These are phyloP conservation scores for Kuraishia molischiana DNA, from an alignment of 805 yeast genomes.

Conservation along the genomic window DNA sequence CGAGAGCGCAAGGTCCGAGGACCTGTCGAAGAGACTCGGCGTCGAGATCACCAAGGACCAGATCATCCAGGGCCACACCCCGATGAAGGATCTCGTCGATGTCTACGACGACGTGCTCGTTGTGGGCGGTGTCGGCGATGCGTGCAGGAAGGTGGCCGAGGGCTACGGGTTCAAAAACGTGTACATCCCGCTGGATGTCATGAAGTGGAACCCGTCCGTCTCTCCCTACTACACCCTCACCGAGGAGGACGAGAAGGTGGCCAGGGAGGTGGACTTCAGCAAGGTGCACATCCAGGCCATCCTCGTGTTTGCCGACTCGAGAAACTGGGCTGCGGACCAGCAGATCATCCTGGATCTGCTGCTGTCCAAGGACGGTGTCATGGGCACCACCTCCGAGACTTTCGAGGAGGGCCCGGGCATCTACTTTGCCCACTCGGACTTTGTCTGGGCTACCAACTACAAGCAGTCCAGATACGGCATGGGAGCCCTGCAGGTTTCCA, in stretches of 20 bases:
- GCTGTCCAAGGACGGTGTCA: conserved; percentile 65
- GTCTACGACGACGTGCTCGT: conserved; percentile 67
- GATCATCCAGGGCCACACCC: conserved; percentile 90
- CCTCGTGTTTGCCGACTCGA: conserved; percentile 82
- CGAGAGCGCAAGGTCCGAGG: conserved; percentile 64
- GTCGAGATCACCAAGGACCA: conserved; percentile 62
- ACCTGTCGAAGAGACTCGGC: conserved; percentile 52
- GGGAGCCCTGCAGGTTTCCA: conserved; percentile 89
- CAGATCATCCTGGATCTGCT: conserved; percentile 80
- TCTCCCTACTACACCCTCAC: conserved; percentile 75
- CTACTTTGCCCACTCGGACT: conserved; percentile 86
- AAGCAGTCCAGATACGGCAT: conserved; percentile 78
- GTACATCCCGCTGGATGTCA: conserved; percentile 70
- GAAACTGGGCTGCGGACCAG: conserved; percentile 91
- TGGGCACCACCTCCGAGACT: conserved; percentile 72
- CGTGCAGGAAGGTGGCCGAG: conserved; percentile 74
- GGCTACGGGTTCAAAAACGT: conserved; percentile 80
- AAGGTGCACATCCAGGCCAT: conserved; percentile 68
- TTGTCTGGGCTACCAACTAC: conserved; percentile 89
- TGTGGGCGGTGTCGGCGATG: conserved; percentile 83
- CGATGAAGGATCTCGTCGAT: conserved; percentile 74
- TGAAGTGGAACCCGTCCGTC: conserved; percentile 82
- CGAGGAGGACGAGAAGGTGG: conserved; percentile 53
- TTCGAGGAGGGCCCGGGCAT: conserved; percentile 73
- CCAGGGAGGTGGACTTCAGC: conserved; percentile 55